These are phyloP conservation scores for Nevesoporus exiguus DNA, from an alignment of 768 basidiomycete genomes.

Conservation along the genomic window DNA sequence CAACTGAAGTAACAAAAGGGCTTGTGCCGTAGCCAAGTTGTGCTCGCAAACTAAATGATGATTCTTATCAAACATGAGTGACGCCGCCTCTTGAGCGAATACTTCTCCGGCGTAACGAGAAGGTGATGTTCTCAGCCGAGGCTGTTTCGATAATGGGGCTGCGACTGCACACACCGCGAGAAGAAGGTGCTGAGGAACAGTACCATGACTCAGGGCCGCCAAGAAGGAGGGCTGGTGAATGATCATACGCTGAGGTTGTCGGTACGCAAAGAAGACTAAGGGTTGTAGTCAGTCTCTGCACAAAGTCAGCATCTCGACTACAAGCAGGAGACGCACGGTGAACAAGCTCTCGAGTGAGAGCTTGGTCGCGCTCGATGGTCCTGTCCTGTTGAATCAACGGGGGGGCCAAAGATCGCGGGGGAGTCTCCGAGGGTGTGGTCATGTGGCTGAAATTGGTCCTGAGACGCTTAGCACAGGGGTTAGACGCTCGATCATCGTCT, in stretches of 20 bases:
- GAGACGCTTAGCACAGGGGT: constrained; percentile 50
- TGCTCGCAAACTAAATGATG: constrained; percentile 57
- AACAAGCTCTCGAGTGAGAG: constrained; percentile 68
- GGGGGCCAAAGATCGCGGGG: constrained; percentile 36
- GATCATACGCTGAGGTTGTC: constrained; percentile 71
- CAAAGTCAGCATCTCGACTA: background rate
- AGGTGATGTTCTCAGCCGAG: constrained; percentile 53
- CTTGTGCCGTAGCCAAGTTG: constrained; percentile 71
- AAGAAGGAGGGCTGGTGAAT: constrained; percentile 80
- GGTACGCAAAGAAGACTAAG: constrained; percentile 78
- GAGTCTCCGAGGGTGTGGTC: constrained; percentile 30
- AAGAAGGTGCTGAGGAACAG: constrained; percentile 67
- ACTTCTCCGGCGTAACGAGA: constrained; percentile 52
- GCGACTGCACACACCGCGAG: constrained; percentile 76
- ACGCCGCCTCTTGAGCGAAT: constrained; percentile 57
- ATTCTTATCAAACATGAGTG: constrained; percentile 68
- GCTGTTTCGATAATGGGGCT: constrained; percentile 69
- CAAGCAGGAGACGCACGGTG: constrained; percentile 49
- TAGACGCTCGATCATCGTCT: constrained; percentile 41
- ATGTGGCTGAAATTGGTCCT: constrained; percentile 40
- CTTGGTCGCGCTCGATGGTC: constrained; percentile 51
- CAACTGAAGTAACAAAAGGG: constrained; percentile 67
- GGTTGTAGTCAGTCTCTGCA: constrained; percentile 2
- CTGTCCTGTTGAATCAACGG: constrained; percentile 37
- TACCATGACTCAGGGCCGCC: constrained; percentile 58